A percentile compares a stretch with the other conserved stretches of the same genome.
phyloP scores from a whole-genome alignment of 2,329 filamentous ascomycete species.

The Metarhizium humberi region DNA sequence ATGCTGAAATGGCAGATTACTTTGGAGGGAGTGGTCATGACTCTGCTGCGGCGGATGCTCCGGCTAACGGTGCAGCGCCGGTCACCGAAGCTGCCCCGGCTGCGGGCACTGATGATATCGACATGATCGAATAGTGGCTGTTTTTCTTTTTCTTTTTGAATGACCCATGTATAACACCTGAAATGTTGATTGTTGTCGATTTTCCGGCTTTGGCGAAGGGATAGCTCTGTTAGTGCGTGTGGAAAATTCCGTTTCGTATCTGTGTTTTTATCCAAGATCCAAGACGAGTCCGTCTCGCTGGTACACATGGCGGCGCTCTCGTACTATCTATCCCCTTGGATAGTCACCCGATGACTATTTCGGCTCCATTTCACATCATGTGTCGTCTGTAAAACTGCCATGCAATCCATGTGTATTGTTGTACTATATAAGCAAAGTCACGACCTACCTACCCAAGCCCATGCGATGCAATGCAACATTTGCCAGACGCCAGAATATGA shows the following conservation, averaged over 20 bases:
- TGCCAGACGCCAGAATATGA: not conserved
- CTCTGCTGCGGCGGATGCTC: conserved; percentile 28
- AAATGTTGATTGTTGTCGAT: not conserved
- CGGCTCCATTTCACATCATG: not conserved
- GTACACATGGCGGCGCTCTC: too few relatives aligned
- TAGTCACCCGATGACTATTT: too few relatives aligned
- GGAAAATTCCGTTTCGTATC: not conserved
- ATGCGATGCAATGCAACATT: not conserved
- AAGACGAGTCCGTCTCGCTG: too few relatives aligned
- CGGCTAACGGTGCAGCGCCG: conserved; percentile 15
- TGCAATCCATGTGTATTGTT: not conserved
- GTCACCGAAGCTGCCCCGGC: conserved; percentile 16
- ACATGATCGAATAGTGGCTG: conserved; percentile 55
- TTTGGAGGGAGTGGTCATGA: conserved; percentile 46
- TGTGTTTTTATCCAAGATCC: too few relatives aligned
- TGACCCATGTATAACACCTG: not conserved
- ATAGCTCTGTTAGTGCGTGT: not conserved
- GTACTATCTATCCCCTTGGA: too few relatives aligned
- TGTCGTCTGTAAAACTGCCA: not conserved
- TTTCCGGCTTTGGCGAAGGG: not conserved
- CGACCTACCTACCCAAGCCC: not conserved
- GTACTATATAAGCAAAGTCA: not conserved
- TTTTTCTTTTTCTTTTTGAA: not conserved
- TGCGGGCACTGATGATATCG: conserved; percentile 45
- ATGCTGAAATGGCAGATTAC: conserved; percentile 96